Evolutionary conservation across 225 moss, liverwort and hornwort genomes (phyloP), one percentile per base, ranked within the genome.

Genomic region (Bryum argenteum): DNA sequence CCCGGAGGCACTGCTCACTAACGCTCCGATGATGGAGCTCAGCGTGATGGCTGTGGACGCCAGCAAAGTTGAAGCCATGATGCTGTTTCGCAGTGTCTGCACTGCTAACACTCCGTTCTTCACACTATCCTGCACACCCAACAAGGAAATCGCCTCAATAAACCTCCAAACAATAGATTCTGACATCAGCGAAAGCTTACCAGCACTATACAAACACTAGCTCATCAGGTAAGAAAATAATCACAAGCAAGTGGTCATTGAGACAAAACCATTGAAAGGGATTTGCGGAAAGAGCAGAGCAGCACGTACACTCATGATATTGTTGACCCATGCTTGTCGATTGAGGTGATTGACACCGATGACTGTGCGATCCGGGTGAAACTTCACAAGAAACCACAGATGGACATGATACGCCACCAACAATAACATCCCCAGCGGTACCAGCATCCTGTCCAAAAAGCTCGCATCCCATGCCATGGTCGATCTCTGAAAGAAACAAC

Each of bases 61-160:
- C 3, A 95, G 84, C 19, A 95, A 79, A 8, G 91, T 89, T 20
- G 92, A 91, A 8, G 92, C 95, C 95, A 95, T 95, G 63, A 95
- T 95, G 80, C 88, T 93, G 80, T 95, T 95, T 22, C 95, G 87
- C 11, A 95, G 84, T 6, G 95, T 95, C 64, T 95, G 95, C 28
- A 95, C 86, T 33, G 85, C 95, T 68, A 95, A 66, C 23, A 95
- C 81, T 43, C 92, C 95, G 45, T 95, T 91, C 59, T 75, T 87
- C 67, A 64, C 9, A 71, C 80, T 0, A 65, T 95, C 95, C 92
- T 95, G 88, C 69, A 67, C 22, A 66, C 51, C 4, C 75, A 60
- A 44, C 44, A 44, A 44, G 2, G n/a, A 44, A 7, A 48, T 16
- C 16, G 47, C 47, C 16, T 48, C 15, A 48, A 60, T 26, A 48